These are phyloP conservation scores for Chlorella sp. DNA, from an alignment of 139 green algal genomes.

Conservation along the genomic window DNA sequence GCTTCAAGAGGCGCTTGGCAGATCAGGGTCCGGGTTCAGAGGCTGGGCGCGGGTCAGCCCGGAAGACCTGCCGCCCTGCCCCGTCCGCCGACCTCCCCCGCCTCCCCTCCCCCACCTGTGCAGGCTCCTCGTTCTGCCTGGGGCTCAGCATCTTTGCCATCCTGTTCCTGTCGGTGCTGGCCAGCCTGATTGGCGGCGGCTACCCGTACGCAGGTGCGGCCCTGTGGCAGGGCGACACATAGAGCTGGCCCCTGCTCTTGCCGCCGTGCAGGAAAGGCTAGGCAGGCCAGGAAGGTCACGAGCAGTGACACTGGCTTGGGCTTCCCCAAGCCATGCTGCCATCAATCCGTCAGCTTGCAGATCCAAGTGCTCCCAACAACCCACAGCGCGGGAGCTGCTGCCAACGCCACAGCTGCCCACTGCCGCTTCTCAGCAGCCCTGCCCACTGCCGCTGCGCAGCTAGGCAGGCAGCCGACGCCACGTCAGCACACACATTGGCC, in stretches of 20 bases:
- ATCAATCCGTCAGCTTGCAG: not conserved
- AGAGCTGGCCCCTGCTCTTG: not conserved
- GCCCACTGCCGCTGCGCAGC: too few relatives aligned
- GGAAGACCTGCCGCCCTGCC: not conserved
- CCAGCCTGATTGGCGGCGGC: constrained; percentile 41
- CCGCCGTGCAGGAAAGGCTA: not conserved
- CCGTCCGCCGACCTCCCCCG: not conserved
- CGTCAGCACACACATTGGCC: too few relatives aligned
- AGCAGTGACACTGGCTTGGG: too few relatives aligned
- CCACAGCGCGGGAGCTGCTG: not conserved
- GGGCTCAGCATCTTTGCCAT: constrained; percentile 51
- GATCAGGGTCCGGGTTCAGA: not conserved
- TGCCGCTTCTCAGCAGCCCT: too few relatives aligned
- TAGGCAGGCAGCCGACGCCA: too few relatives aligned
- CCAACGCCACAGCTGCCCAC: too few relatives aligned
- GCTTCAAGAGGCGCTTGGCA: not conserved
- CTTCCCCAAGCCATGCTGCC: not conserved
- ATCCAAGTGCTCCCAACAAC: not conserved
- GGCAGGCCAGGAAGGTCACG: too few relatives aligned
- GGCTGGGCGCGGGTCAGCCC: not conserved
- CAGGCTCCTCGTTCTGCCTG: constrained; percentile 37
- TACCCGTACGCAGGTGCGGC: constrained; percentile 47
- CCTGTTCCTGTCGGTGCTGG: constrained; percentile 46
- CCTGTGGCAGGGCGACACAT: not conserved
- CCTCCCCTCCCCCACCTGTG: not conserved